These are phyloP conservation scores for Piloderma croceum DNA, from an alignment of 768 basidiomycete species.

Conservation along the genomic window DNA sequence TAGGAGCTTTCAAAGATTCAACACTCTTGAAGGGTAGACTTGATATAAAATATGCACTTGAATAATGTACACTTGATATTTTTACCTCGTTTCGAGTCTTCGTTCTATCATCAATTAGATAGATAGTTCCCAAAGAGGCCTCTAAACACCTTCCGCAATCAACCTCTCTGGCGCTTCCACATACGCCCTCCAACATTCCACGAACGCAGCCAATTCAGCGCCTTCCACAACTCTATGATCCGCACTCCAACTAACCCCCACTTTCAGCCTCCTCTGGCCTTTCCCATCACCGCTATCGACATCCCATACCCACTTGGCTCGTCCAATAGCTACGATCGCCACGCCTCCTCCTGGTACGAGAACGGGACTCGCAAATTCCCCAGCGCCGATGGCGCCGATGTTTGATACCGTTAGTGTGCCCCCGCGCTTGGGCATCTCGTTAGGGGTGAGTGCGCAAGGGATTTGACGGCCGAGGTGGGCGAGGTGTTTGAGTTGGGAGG, in stretches of 20 bases:
- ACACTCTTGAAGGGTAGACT: too few relatives aligned
- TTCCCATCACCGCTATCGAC: constrained; percentile 44
- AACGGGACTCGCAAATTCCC: constrained; percentile 66
- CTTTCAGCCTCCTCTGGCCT: constrained; percentile 50
- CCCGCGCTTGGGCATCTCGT: constrained; percentile 69
- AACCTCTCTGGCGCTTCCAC: constrained; percentile 71
- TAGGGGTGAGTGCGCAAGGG: constrained; percentile 56
- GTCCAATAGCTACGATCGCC: constrained; percentile 77
- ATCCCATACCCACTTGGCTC: constrained; percentile 75
- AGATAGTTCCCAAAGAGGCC: too few relatives aligned
- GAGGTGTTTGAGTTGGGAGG: constrained; percentile 56
- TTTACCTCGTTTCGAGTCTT: too few relatives aligned
- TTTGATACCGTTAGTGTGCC: constrained; percentile 81
- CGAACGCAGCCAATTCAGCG: constrained; percentile 83
- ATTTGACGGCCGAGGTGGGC: constrained; percentile 60
- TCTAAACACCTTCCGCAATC: constrained; percentile 43
- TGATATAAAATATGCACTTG: too few relatives aligned
- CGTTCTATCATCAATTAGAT: too few relatives aligned
- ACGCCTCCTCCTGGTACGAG: constrained; percentile 80
- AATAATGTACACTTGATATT: too few relatives aligned
- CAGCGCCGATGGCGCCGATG: constrained; percentile 73
- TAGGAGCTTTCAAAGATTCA: too few relatives aligned
- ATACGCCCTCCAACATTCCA: constrained; percentile 77
- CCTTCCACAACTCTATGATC: constrained; percentile 88
- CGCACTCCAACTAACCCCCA: constrained; percentile 76